Base-by-base conservation (phyloP, 23 red algal species). In the Pyropia yezoensis region DNA sequence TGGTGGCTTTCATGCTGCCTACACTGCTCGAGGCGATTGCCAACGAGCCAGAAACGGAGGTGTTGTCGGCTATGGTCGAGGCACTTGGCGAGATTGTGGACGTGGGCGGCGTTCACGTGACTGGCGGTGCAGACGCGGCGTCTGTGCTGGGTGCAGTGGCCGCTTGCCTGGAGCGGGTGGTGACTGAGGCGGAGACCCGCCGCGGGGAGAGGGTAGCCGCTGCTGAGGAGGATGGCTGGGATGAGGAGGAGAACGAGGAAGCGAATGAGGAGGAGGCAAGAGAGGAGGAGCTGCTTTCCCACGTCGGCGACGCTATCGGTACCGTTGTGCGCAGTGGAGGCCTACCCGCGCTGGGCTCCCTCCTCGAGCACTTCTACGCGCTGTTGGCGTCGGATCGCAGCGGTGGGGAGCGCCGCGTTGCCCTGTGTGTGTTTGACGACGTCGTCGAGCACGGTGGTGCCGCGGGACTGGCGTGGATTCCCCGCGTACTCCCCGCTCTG, bases 31-130 rank as follows among this genome's bases (percentile, higher is more conserved):
- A 90, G 22, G 85, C 85, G 32, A 83, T 77, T 61, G 53, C 61
- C 52, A 45, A 62, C 39, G 93, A 97, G 70, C 85, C 93, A 22
- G 93, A 97, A 34, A 70, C 85, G 26, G 93, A 97, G 28, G 85
- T 97, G 3, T 69, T 89, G 21, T 59, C 75, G 14, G 49, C 58
- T 23, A 90, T 90, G 87, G 50, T 97, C 14, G 85, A 97, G 50
- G 75, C 85, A 4, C 53, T 97, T 34, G 70, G 49, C 5, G 72
- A 80, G 62, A 71, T 84, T 33, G 66, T 69, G 14, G 39, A 78
- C 19, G 50, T 71, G 14, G 83, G 73, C n/a, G 70, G 62, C 1
- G 49, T 70, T 62, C 71, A 67, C 57, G 79, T 73, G 11, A 47
- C 39, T 11, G 39, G 39, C 39, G 39, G 39, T 47, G 39, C 39